Evolutionary conservation across 306 rosid species (phyloP).

Genomic region (Vigna hirtella): DNA sequence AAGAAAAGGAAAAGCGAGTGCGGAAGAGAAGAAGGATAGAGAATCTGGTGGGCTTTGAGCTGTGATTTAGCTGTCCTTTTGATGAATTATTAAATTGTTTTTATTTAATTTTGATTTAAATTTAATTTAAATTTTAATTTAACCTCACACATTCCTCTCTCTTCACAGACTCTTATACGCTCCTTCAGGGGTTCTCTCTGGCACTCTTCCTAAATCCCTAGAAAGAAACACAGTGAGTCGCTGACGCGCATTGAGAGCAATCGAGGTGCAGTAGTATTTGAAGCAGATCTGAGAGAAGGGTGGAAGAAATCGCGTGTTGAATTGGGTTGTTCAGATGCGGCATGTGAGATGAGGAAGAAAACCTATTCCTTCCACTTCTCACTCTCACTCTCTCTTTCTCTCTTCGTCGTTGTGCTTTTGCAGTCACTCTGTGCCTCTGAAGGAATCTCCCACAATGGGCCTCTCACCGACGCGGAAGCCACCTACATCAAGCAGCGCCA

Average conservation of each 20-base stretch:
- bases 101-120: too few species aligned
- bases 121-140: not conserved
- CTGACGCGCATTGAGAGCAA: too few species aligned
- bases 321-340: constrained; percentile 58
- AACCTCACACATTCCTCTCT: constrained; percentile 8
- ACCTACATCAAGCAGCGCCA: constrained; percentile 76
- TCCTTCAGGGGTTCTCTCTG: constrained; percentile 13
- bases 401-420: constrained; percentile 11
- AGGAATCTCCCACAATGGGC: constrained; percentile 52
- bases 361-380: constrained; percentile 36
- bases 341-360: constrained; percentile 90
- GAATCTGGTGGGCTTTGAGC: constrained; percentile 88
- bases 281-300: constrained; percentile 22
- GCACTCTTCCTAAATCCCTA: constrained; percentile 73
- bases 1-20: not conserved
- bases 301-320: too few species aligned
- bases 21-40: constrained; percentile 29
- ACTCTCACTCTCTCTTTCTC: constrained; percentile 6
- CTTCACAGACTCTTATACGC: constrained; percentile 42
- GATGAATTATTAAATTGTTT: constrained; percentile 44
- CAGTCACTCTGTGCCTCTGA: constrained; percentile 39
- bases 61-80: constrained; percentile 86
- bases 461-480: constrained; percentile 62
- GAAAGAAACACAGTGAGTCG: constrained; percentile 8
- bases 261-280: constrained; percentile 25